These are phyloP conservation scores for Aureobasidium sp. DNA, from an alignment of 2,329 filamentous ascomycete genomes.

Conservation along the genomic window DNA sequence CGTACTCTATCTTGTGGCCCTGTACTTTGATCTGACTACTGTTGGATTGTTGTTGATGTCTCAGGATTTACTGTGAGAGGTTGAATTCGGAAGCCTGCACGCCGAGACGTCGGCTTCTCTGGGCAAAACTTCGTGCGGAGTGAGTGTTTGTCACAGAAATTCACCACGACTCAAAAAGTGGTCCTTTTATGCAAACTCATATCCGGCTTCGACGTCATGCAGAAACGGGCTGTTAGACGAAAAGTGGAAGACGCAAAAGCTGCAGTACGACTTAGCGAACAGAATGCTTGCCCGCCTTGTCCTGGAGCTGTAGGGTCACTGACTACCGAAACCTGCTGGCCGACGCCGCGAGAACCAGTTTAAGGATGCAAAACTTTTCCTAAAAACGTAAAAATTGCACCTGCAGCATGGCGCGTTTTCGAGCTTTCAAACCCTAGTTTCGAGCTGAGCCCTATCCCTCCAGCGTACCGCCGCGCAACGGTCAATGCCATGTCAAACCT, in stretches of 20 bases:
- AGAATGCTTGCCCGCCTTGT: not conserved
- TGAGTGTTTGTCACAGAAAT: conserved; percentile 2
- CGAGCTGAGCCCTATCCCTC: not conserved
- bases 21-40: no score
- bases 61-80: not conserved
- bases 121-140: not conserved
- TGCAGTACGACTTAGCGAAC: not conserved
- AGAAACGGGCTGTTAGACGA: not conserved
- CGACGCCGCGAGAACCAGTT: not conserved
- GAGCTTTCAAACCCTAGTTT: not conserved
- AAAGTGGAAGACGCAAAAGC: not conserved
- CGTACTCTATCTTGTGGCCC: not conserved
- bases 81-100: not conserved
- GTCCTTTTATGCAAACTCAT: not conserved
- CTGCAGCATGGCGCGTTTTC: not conserved
- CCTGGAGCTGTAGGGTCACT: not conserved
- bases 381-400: not conserved
- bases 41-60: no score
- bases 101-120: not conserved
- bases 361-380: no score
- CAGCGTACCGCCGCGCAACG: not conserved
- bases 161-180: not conserved
- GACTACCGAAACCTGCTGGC: not conserved
- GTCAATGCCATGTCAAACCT: not conserved
- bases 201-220: not conserved